Evolutionary conservation across 1,139 yeast species (phyloP).

Genomic region (Blastobotrys apis): DNA sequence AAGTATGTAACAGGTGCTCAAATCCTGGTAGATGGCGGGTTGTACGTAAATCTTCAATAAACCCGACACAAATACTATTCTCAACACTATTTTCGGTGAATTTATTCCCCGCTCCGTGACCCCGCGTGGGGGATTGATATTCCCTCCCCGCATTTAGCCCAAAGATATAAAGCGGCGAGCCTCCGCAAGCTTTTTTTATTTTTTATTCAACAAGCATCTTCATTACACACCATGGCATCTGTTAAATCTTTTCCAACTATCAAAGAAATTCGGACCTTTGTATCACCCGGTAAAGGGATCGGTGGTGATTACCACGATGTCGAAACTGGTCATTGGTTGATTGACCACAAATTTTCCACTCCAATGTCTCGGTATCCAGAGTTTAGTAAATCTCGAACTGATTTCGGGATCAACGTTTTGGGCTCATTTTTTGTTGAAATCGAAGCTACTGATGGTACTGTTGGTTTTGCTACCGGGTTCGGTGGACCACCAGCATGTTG

Average conservation of each 20-base stretch:
- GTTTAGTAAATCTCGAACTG: constrained; percentile 42
- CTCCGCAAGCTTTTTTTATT: no score
- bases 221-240: no score
- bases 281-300: constrained; percentile 28
- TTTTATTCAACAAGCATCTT: no score
- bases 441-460: constrained; percentile 46
- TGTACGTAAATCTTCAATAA: constrained; percentile 12
- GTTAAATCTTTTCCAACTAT: constrained; percentile 28
- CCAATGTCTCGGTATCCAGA: constrained; percentile 48
- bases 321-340: constrained; percentile 46
- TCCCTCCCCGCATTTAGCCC: no score
- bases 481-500: constrained; percentile 52
- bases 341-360: constrained; percentile 44
- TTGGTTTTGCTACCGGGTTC: constrained; percentile 50
- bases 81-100: no score
- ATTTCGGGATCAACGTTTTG: constrained; percentile 49
- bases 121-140: no score
- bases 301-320: constrained; percentile 52
- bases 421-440: constrained; percentile 50
- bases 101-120: no score
- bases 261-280: constrained; percentile 41
- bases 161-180: no score
- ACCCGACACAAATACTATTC: no score
- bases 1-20: constrained; percentile 44
- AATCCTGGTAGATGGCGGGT: constrained; percentile 46